Conservation (phyloP, 139 green algal species). For the Zygnema cylindricum region DNA sequence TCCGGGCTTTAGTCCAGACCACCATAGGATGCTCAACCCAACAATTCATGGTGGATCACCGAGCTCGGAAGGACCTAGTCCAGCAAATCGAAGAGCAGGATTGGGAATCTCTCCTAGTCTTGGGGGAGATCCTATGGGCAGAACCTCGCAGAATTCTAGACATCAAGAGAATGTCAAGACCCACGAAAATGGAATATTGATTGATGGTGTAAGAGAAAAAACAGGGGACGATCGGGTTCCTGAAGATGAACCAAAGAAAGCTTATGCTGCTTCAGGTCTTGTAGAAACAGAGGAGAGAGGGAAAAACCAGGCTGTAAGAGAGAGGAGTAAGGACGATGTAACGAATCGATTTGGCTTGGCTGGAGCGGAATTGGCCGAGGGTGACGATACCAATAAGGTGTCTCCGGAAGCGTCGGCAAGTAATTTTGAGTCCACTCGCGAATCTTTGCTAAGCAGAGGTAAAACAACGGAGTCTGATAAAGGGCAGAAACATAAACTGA, state of each 20-base stretch:
- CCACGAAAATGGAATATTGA: not conserved
- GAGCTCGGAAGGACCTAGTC: not conserved
- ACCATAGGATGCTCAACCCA: too few relatives aligned
- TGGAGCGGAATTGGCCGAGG: not conserved
- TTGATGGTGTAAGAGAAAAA: not conserved
- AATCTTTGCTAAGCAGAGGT: not conserved
- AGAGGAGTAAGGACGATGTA: not conserved
- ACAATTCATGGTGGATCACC: too few relatives aligned
- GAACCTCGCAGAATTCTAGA: not conserved
- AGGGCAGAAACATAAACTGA: not conserved
- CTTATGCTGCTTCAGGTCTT: too few relatives aligned
- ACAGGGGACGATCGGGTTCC: not conserved
- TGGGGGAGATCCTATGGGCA: not conserved
- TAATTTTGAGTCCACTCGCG: not conserved
- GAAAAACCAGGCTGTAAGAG: too few relatives aligned
- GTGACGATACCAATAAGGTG: not conserved
- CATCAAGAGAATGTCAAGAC: not conserved
- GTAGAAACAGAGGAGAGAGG: too few relatives aligned
- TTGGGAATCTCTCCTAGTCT: not conserved
- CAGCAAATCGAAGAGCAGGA: not conserved
- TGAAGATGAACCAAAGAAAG: too few relatives aligned
- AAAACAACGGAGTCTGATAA: not conserved
- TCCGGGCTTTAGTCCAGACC: too few relatives aligned
- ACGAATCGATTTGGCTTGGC: not conserved
- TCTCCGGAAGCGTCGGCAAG: not conserved